Conservation (phyloP, 441 rosid genomes). For the Bocquillonia castaneifolia region DNA sequence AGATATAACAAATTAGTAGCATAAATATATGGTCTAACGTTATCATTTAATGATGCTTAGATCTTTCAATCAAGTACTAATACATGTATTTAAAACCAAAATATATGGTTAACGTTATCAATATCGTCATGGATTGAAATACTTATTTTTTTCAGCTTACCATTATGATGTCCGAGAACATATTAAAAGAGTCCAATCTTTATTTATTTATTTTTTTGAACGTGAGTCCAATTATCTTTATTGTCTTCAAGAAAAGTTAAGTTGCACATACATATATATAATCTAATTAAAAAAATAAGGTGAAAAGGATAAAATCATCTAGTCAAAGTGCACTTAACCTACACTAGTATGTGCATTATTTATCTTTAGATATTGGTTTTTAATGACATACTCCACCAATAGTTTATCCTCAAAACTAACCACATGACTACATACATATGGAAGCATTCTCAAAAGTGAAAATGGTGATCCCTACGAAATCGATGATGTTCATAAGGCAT, state of each 20-base stretch:
- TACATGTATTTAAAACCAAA: neutral
- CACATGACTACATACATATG: neutral
- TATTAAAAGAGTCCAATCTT: conserved; percentile 1
- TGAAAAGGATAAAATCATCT: neutral
- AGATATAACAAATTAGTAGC: neutral
- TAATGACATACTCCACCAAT: conserved; percentile 22
- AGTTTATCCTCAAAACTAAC: neutral
- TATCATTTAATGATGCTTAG: conserved; percentile 7
- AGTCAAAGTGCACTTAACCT: conserved; percentile 28
- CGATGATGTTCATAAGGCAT: too few species aligned
- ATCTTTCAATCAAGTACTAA: conserved; percentile 23
- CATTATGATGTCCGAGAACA: conserved; percentile 24
- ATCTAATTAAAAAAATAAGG: neutral
- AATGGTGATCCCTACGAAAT: too few species aligned
- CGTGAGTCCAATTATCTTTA: neutral
- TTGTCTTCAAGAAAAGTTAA: neutral
- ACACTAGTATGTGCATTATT: conserved; percentile 14
- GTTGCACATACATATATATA: neutral
- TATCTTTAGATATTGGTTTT: conserved; percentile 14
- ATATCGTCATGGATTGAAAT: conserved; percentile 40
- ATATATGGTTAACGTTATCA: conserved; percentile 43
- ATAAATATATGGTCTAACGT: neutral
- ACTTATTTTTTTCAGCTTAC: conserved; percentile 22
- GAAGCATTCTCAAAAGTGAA: neutral
- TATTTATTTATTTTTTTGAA: too few species aligned